phyloP scores from a whole-genome alignment of 371 early-diverging fungal species.

The Saksenaea oblongispora region DNA sequence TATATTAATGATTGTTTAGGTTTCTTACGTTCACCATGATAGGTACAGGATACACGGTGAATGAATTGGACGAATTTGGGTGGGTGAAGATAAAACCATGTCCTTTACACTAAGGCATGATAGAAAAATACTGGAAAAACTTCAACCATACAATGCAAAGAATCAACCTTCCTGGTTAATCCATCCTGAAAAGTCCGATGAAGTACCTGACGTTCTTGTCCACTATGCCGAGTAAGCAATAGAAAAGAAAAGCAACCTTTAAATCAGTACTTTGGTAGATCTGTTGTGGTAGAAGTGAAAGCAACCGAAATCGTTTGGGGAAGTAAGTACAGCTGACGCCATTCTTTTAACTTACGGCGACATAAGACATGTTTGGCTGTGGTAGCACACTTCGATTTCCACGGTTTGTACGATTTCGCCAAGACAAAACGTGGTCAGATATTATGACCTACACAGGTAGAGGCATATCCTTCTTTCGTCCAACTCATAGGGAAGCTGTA shows the following conservation, averaged over 20 bases:
- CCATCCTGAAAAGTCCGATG: constrained; percentile 58
- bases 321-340: constrained; percentile 10
- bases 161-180: constrained; percentile 58
- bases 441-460: constrained; percentile 54
- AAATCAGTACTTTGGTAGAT: constrained; percentile 25
- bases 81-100: constrained; percentile 5
- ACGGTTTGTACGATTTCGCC: constrained; percentile 61
- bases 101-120: background rate
- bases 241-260: background rate
- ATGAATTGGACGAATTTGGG: constrained; percentile 53
- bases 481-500: background rate
- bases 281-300: constrained; percentile 69
- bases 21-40: constrained; percentile 67
- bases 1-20: constrained; percentile 18
- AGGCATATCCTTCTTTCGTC: background rate
- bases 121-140: constrained; percentile 19
- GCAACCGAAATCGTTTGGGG: constrained; percentile 62
- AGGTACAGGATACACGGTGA: constrained; percentile 68
- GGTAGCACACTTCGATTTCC: constrained; percentile 79
- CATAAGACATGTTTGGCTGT: constrained; percentile 50
- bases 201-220: constrained; percentile 70
- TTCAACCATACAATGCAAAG: constrained; percentile 40
- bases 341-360: background rate
- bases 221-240: constrained; percentile 47
- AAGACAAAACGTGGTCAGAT: constrained; percentile 66